These are phyloP conservation scores for Aspergillus sp. DNA, from an alignment of 2,329 filamentous ascomycete genomes.

Conservation along the genomic window DNA sequence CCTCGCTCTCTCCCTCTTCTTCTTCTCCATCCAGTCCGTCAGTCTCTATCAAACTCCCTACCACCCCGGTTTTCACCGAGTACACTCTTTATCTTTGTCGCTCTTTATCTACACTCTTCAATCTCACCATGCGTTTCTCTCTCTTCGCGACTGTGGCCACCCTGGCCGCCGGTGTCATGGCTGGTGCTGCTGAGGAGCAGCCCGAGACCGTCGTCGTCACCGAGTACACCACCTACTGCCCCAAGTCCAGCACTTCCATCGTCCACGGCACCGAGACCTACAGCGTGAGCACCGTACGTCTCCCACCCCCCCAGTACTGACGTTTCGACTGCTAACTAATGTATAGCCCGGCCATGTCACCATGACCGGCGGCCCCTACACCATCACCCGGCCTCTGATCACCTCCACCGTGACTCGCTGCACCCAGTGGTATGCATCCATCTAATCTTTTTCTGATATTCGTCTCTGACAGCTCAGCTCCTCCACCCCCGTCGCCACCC, in stretches of 20 bases:
- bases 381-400: slow-evolving; percentile 52
- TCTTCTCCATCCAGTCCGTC: slow-evolving; percentile 15
- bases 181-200: slow-evolving; percentile 19
- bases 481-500: slow-evolving; percentile 22
- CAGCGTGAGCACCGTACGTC: slow-evolving; percentile 62
- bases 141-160: slow-evolving; percentile 38
- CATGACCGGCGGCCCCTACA: slow-evolving; percentile 72
- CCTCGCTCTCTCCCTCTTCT: slow-evolving; percentile 15
- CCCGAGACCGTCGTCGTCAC: slow-evolving; percentile 64
- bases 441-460: background rate
- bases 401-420: slow-evolving; percentile 54
- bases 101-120: slow-evolving; percentile 24
- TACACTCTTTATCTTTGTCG: slow-evolving; percentile 35
- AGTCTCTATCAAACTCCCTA: slow-evolving; percentile 52
- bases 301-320: background rate
- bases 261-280: slow-evolving; percentile 66
- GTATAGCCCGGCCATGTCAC: slow-evolving; percentile 64
- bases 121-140: slow-evolving; percentile 52
- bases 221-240: slow-evolving; percentile 70
- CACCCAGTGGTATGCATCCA: slow-evolving; percentile 37
- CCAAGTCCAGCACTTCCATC: slow-evolving; percentile 59
- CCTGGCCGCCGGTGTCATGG: slow-evolving; percentile 40
- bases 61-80: slow-evolving; percentile 38
- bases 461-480: background rate
- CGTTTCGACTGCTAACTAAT: background rate